Percentiles rank a stretch among this genome's conserved stretches.
phyloP scores from a whole-genome alignment of 2,329 filamentous ascomycete genomes.

The Claviceps sorghi region DNA sequence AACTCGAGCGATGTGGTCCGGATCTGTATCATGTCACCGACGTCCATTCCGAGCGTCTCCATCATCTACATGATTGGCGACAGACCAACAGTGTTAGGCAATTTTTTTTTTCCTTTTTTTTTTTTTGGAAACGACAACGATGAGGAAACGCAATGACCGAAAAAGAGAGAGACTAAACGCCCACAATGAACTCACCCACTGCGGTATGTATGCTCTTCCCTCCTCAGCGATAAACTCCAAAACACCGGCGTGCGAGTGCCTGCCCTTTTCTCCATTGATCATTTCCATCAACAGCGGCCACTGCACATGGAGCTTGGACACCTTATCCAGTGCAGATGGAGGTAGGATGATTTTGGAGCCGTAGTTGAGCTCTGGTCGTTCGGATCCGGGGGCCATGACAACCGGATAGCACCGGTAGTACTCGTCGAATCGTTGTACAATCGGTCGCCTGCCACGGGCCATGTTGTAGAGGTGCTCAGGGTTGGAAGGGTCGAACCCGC shows the following conservation, averaged over 20 bases:
- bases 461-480: constrained; percentile 35
- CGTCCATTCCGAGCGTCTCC: constrained; percentile 77
- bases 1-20: constrained; percentile 87
- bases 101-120: background rate
- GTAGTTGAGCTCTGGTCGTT: constrained; percentile 81
- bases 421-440: constrained; percentile 78
- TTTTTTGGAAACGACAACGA: too few species aligned
- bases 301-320: constrained; percentile 88
- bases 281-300: constrained; percentile 97
- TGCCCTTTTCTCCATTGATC: constrained; percentile 68
- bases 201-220: constrained; percentile 86
- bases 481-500: constrained; percentile 31
- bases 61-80: constrained; percentile 53
- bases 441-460: constrained; percentile 32
- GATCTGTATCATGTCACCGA: constrained; percentile 87
- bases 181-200: constrained; percentile 55
- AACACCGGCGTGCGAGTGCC: constrained; percentile 83
- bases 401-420: constrained; percentile 97
- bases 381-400: constrained; percentile 81
- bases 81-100: background rate
- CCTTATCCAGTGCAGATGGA: constrained; percentile 91
- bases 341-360: constrained; percentile 96
- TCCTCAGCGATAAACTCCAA: constrained; percentile 96
- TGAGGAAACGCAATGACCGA: background rate
- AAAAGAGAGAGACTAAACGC: background rate